A percentile compares a stretch with the other conserved stretches of the same genome.
Evolutionary conservation across 2,329 filamentous ascomycete genomes (phyloP).

Genomic region (Emmonsiellopsis sp.): DNA sequence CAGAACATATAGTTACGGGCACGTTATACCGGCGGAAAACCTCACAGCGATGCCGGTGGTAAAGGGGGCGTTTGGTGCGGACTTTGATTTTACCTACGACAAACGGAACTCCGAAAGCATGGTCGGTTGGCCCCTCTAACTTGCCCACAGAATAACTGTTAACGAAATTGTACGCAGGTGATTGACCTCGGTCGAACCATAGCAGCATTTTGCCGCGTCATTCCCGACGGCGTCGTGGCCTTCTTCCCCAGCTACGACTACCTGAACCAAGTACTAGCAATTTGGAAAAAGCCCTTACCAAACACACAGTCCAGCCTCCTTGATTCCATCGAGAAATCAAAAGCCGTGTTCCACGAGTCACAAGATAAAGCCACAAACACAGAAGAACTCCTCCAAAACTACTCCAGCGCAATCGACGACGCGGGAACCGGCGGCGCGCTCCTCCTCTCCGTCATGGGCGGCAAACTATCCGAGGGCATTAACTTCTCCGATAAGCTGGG

Average conservation of each 20-base stretch:
- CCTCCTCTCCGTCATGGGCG: constrained; percentile 82
- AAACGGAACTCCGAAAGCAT: constrained; percentile 60
- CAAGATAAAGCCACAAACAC: constrained; percentile 36
- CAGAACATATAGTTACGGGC: constrained; percentile 80
- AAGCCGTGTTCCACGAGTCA: constrained; percentile 45
- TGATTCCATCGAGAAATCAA: constrained; percentile 24
- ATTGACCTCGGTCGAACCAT: constrained; percentile 65
- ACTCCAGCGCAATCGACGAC: constrained; percentile 57
- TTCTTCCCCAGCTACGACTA: constrained; percentile 97
- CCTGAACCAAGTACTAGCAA: constrained; percentile 60
- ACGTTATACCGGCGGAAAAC: constrained; percentile 79
- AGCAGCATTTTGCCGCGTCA: constrained; percentile 59
- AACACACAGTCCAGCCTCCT: constrained; percentile 22
- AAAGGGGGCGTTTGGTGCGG: constrained; percentile 36
- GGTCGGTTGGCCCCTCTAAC: constrained; percentile 25
- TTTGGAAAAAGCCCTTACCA: constrained; percentile 46
- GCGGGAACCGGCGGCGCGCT: constrained; percentile 56
- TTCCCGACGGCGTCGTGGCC: constrained; percentile 82
- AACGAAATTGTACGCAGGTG: constrained; percentile 36
- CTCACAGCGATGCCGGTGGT: constrained; percentile 68
- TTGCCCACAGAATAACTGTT: not conserved
- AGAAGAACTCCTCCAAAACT: constrained; percentile 65
- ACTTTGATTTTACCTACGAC: constrained; percentile 84
- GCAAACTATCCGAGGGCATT: constrained; percentile 93
- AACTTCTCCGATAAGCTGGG: constrained; percentile 92